phyloP scores from a whole-genome alignment of 768 basidiomycete species.

The Jaapia argillacea region DNA sequence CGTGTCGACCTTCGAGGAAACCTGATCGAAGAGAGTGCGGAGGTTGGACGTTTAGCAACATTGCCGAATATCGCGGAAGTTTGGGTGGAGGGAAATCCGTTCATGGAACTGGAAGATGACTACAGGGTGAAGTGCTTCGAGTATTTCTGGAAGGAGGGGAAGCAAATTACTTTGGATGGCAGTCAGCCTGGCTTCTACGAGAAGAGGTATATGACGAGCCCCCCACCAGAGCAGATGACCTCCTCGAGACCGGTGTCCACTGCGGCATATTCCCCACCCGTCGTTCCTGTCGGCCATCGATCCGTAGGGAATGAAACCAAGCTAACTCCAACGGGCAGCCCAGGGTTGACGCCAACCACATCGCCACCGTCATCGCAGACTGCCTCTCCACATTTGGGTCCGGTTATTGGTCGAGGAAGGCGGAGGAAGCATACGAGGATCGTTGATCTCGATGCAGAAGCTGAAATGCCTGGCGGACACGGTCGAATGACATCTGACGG shows the following conservation, averaged over 20 bases:
- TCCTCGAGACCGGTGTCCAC: slow-evolving; percentile 37
- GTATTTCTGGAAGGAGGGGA: slow-evolving; percentile 80
- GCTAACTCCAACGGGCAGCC: slow-evolving; percentile 3
- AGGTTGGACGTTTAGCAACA: slow-evolving; percentile 73
- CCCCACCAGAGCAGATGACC: slow-evolving; percentile 41
- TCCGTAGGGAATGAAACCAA: not conserved
- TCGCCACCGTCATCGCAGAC: slow-evolving; percentile 23
- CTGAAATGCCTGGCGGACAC: slow-evolving; percentile 1
- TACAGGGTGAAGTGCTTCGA: slow-evolving; percentile 77
- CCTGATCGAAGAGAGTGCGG: slow-evolving; percentile 69
- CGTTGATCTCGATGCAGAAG: slow-evolving; percentile 59
- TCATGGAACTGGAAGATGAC: slow-evolving; percentile 56
- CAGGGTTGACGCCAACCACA: not conserved
- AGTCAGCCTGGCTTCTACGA: slow-evolving; percentile 61
- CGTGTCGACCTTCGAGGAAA: slow-evolving; percentile 80
- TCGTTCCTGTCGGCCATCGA: slow-evolving; percentile 43
- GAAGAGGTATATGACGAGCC: slow-evolving; percentile 41
- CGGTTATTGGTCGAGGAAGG: slow-evolving; percentile 31
- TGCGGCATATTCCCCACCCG: slow-evolving; percentile 43
- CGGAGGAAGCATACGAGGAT: slow-evolving; percentile 66
- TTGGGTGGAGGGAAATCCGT: slow-evolving; percentile 80
- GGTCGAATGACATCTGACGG: not conserved
- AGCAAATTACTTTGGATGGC: slow-evolving; percentile 69
- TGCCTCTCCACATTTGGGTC: slow-evolving; percentile 33
- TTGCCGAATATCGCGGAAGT: slow-evolving; percentile 75